Evolutionary conservation across 148 eudicot species (phyloP).

Genomic region (Camellia granthamiana): DNA sequence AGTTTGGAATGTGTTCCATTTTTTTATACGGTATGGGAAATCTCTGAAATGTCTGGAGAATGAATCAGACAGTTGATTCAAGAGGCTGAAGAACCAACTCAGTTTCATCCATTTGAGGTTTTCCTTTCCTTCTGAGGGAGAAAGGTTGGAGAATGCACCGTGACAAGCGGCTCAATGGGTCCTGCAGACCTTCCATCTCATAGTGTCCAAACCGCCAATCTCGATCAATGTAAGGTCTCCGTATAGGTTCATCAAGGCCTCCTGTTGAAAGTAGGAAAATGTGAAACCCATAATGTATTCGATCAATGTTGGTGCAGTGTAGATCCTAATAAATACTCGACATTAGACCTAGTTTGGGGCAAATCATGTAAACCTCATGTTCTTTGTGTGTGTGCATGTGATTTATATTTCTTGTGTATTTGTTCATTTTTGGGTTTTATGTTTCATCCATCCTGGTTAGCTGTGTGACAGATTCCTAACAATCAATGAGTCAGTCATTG

Average conservation of each 20-base stretch:
- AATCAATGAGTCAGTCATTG: not conserved
- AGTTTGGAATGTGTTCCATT: not conserved
- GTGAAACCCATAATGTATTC: not conserved
- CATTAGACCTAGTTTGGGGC: no score
- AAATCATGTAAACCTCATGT: no score
- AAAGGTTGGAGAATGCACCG: slow-evolving; percentile 53
- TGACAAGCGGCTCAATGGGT: slow-evolving; percentile 73
- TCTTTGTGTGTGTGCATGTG: no score
- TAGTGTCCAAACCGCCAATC: slow-evolving; percentile 99
- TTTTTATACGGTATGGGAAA: not conserved
- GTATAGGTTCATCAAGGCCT: slow-evolving; percentile 87
- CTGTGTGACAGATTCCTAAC: no score
- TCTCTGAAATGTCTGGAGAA: not conserved
- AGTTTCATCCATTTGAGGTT: slow-evolving; percentile 36
- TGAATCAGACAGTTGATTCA: slow-evolving; percentile 14
- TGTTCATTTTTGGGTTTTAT: no score
- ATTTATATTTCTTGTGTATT: not conserved
- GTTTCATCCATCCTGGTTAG: no score
- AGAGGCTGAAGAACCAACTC: slow-evolving; percentile 40
- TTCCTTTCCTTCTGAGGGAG: slow-evolving; percentile 30
- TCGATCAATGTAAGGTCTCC: slow-evolving; percentile 63
- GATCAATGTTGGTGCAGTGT: not conserved
- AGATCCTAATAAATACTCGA: no score
- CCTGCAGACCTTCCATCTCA: slow-evolving; percentile 92
- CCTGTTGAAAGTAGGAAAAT: slow-evolving; percentile 40